Evolutionary conservation across 2,329 filamentous ascomycete genomes (phyloP), one percentile per base, ranked within the genome.

Genomic region (Dothidotthia symphoricarpi): DNA sequence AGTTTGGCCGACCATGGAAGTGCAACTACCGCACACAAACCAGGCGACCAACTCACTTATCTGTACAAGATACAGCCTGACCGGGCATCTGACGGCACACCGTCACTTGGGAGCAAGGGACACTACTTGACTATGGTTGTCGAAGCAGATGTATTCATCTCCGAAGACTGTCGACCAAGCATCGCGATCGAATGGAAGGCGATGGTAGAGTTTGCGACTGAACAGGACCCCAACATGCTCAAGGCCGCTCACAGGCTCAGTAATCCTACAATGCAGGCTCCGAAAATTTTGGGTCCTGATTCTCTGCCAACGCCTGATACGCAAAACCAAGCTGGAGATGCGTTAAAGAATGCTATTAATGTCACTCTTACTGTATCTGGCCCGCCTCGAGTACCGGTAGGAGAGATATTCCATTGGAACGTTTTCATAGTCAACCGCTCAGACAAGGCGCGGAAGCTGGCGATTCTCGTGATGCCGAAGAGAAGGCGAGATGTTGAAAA

Each of bases 351-450:
- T 3, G 77, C 84, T 42, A 78, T 86, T 34, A 85, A 85, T 41
- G 78, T 91, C 40, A 87, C 83, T 24, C 81, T 91, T 69, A 88
- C 84, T 27, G 83, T 93, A 57, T 78, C 77, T 5, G 81, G 78
- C 0, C 84, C 85, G 10, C 57, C 67, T 15, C 72, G 75, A 36
- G 72, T 87, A 16, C 74, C 72, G 40, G 76, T 81, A 0, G 84
- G 84, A 25, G 75, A 86, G 30, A 72, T 81, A 33, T 89, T 93
- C 61, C 71, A 73, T 27, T 88, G 87, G 82, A 77, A 76, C 24
- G 75, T 90, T 12, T 85, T 88, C 56, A 81, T 90, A 25, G 83
- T 88, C 48, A 93, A 91, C 63, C 80, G 83, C 32, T 80, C 78
- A 31, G 69, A 71, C 27, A 75, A 67, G 32, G 68, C 77, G 3